Conservation (phyloP, 2,329 filamentous ascomycete genomes). For the Talaromyces sp. region DNA sequence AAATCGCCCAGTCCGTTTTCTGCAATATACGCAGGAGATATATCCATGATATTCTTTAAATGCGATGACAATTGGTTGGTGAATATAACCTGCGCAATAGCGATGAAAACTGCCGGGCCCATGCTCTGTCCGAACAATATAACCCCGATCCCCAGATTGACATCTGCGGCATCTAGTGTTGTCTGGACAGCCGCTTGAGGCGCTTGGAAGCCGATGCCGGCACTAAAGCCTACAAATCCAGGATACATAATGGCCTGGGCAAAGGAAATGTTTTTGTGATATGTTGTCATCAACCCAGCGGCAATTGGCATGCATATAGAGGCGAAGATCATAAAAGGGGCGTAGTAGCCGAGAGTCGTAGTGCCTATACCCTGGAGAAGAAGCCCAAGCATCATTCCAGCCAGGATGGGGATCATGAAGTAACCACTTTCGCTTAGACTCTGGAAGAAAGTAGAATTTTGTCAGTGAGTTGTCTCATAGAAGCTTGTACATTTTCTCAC, state of each 20-base stretch:
- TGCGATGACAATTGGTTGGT: too few relatives aligned
- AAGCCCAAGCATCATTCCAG: conserved; percentile 17
- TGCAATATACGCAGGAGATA: too few relatives aligned
- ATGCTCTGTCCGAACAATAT: conserved; percentile 20
- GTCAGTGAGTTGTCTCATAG: too few relatives aligned
- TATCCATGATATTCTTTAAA: too few relatives aligned
- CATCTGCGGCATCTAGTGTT: conserved; percentile 18
- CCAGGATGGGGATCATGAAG: conserved; percentile 21
- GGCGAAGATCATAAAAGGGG: conserved; percentile 28
- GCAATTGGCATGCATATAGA: conserved; percentile 31
- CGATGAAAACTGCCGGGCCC: conserved; percentile 11
- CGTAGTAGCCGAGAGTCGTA: conserved; percentile 24
- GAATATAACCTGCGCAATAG: too few relatives aligned
- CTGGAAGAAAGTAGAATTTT: conserved; percentile 3
- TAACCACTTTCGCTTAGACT: conserved; percentile 19
- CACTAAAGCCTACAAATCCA: conserved; percentile 21
- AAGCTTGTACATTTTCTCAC: too few relatives aligned
- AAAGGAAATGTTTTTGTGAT: conserved; percentile 22
- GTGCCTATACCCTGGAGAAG: conserved; percentile 18
- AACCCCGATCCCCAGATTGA: conserved; percentile 16
- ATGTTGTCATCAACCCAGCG: conserved; percentile 35
- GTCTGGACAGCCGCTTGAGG: conserved; percentile 18
- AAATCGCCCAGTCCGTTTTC: too few relatives aligned
- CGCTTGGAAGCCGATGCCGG: conserved; percentile 19
- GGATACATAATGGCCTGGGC: conserved; percentile 25